These are phyloP conservation scores for Betula pendula DNA, from an alignment of 306 rosid species.

Conservation along the genomic window DNA sequence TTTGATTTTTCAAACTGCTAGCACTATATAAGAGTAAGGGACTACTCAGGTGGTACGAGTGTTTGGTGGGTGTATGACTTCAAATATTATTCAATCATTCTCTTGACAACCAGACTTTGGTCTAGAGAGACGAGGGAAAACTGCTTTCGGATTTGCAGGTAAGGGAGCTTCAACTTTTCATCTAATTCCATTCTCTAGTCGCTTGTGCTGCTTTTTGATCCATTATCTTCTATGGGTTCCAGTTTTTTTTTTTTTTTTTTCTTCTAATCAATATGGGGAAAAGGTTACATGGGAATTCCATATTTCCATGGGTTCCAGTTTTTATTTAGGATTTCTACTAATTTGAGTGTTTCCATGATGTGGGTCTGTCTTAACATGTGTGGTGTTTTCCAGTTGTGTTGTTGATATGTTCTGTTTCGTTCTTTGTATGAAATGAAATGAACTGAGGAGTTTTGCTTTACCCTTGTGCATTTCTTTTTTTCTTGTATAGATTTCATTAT, in stretches of 20 bases:
- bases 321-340: not conserved
- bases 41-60: not conserved
- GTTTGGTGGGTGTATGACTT: not conserved
- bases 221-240: not conserved
- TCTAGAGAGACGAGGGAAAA: not conserved
- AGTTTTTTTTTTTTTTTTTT: no score
- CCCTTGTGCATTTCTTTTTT: not conserved
- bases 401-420: no score
- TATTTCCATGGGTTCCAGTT: no score
- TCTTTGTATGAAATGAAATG: not conserved
- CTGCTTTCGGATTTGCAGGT: conserved; percentile 10
- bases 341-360: conserved; percentile 2
- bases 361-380: not conserved
- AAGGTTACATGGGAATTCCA: no score
- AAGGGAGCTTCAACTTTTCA: not conserved
- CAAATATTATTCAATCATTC: not conserved
- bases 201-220: not conserved
- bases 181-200: not conserved
- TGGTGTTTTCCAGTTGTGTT: not conserved
- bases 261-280: no score
- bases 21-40: not conserved
- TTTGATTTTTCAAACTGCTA: conserved; percentile 30
- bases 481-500: not conserved
- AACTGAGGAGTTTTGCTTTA: not conserved
- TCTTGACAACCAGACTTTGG: not conserved